Conservation (phyloP, 768 basidiomycete genomes). For the Pleurotus citrinopileatus region DNA sequence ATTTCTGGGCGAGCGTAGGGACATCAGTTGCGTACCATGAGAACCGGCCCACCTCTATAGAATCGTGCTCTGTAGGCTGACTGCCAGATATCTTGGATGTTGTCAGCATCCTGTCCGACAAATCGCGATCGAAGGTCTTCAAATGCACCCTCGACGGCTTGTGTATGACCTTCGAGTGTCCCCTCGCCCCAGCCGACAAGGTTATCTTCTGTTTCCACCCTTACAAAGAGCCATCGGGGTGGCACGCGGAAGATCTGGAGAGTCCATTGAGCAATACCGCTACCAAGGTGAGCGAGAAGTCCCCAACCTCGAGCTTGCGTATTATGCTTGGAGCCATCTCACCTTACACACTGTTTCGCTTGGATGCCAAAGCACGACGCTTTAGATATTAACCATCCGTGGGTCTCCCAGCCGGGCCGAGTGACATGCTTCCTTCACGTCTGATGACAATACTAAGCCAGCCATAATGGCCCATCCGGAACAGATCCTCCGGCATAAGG, state of each 20-base stretch:
- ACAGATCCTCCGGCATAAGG: no score
- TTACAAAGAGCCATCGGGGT: conserved; percentile 71
- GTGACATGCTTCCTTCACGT: no score
- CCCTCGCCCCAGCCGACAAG: conserved; percentile 75
- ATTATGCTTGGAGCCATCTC: not conserved
- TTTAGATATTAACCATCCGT: no score
- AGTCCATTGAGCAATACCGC: not conserved
- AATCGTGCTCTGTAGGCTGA: conserved; percentile 51
- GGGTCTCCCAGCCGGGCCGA: no score
- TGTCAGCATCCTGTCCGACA: conserved; percentile 56
- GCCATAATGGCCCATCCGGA: no score
- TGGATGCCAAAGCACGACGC: no score
- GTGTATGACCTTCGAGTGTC: conserved; percentile 71
- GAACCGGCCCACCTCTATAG: conserved; percentile 68
- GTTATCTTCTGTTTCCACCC: conserved; percentile 61
- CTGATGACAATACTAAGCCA: no score
- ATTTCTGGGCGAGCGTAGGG: not conserved
- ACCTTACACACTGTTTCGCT: no score
- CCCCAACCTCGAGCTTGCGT: not conserved
- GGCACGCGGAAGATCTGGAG: conserved; percentile 63
- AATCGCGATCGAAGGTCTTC: conserved; percentile 58
- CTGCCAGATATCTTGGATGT: conserved; percentile 75
- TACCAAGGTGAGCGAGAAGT: not conserved
- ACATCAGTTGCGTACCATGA: conserved; percentile 46
- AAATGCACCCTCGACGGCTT: conserved; percentile 69